Evolutionary conservation across 352 stramenopile species (phyloP).

Genomic region (Phytophthora nicotianae): DNA sequence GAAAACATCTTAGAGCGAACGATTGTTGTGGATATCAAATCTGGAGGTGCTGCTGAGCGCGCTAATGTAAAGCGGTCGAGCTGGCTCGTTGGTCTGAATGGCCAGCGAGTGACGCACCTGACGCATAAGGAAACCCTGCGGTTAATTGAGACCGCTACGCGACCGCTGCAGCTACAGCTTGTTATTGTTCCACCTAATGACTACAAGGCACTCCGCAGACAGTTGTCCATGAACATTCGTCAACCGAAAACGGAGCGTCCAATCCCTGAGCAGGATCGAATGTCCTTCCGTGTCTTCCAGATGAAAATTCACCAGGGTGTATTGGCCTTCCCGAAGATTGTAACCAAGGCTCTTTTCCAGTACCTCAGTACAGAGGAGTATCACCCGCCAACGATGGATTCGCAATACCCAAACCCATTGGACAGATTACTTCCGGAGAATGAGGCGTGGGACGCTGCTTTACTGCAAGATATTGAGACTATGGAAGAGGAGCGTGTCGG

Average conservation of each 20-base stretch:
- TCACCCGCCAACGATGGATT: slow-evolving; percentile 56
- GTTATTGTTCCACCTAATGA: slow-evolving; percentile 73
- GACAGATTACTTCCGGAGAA: slow-evolving; percentile 53
- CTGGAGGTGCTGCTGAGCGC: slow-evolving; percentile 70
- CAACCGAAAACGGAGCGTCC: slow-evolving; percentile 82
- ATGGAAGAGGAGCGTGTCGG: slow-evolving; percentile 69
- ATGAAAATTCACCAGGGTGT: slow-evolving; percentile 85
- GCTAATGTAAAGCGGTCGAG: slow-evolving; percentile 83
- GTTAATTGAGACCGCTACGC: slow-evolving; percentile 78
- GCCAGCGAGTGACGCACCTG: slow-evolving; percentile 69
- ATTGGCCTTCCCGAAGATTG: slow-evolving; percentile 68
- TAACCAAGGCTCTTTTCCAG: slow-evolving; percentile 71
- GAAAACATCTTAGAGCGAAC: slow-evolving; percentile 90
- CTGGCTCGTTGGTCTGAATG: slow-evolving; percentile 86
- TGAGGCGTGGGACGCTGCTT: slow-evolving; percentile 53
- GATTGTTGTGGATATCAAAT: slow-evolving; percentile 90
- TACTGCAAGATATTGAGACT: slow-evolving; percentile 60
- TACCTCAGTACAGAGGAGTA: slow-evolving; percentile 79
- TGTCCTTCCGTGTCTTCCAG: slow-evolving; percentile 88
- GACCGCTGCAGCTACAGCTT: slow-evolving; percentile 74
- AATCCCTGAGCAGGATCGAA: slow-evolving; percentile 84
- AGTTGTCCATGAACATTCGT: slow-evolving; percentile 86
- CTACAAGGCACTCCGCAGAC: slow-evolving; percentile 75
- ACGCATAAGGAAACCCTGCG: slow-evolving; percentile 89
- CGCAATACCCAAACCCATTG: slow-evolving; percentile 56